Evolutionary conservation across 176 grass and related monocot genomes (phyloP).

Genomic region (Ensete glaucum): DNA sequence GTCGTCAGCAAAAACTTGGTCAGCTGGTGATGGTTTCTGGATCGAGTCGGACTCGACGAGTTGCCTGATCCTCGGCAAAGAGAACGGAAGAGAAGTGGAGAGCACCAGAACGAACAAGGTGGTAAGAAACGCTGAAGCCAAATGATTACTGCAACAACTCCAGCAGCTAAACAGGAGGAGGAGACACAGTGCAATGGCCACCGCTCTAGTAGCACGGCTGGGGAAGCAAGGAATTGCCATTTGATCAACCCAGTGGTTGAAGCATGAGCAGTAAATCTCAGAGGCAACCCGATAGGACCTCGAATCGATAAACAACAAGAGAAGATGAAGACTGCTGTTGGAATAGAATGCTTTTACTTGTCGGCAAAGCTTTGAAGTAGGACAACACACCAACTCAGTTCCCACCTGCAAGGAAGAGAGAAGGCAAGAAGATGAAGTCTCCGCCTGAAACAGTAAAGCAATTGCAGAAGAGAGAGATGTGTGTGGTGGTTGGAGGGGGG

Average conservation of each 20-base stretch:
- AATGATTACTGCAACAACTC: background rate
- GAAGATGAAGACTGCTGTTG: background rate
- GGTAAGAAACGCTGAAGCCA: slow-evolving; percentile 5
- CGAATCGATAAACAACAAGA: background rate
- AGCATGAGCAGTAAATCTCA: background rate
- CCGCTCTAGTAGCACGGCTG: background rate
- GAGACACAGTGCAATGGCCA: background rate
- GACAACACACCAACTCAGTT: background rate
- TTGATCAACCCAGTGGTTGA: background rate
- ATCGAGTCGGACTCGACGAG: background rate
- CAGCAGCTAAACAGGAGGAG: background rate
- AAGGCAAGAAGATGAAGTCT: background rate
- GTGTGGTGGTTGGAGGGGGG: background rate
- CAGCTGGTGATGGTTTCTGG: background rate
- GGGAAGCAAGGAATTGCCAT: slow-evolving; percentile 1
- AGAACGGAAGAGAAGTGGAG: background rate
- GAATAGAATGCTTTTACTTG: background rate
- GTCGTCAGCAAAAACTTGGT: background rate
- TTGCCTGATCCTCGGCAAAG: background rate
- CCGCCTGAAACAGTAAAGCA: background rate
- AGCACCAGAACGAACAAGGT: slow-evolving; percentile 2
- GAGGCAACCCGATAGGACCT: background rate
- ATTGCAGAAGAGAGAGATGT: background rate
- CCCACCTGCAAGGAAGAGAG: background rate
- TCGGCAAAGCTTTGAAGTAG: background rate